Conservation (phyloP, 2,329 filamentous ascomycete species). For the Achaetomium macrosporum region DNA sequence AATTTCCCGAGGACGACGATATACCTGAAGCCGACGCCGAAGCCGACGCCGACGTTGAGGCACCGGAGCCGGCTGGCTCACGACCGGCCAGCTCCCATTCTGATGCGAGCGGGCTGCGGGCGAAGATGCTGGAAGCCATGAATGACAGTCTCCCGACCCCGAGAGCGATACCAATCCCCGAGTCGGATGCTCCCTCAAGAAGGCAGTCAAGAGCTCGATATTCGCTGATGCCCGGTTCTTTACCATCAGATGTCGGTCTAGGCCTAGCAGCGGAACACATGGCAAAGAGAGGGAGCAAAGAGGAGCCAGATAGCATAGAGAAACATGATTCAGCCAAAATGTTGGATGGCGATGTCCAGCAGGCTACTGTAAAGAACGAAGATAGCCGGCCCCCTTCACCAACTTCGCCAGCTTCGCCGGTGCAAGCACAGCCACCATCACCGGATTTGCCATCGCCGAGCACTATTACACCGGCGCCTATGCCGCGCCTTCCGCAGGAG, state of each 20-base stretch:
- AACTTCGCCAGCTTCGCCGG: constrained; percentile 7
- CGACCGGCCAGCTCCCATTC: constrained; percentile 36
- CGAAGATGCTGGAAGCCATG: constrained; percentile 37
- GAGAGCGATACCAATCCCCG: constrained; percentile 17
- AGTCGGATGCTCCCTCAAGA: constrained; percentile 5
- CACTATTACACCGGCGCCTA: constrained; percentile 24
- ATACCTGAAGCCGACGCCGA: constrained; percentile 4
- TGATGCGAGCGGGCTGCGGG: constrained; percentile 34
- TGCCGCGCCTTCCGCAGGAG: constrained; percentile 31
- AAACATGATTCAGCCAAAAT: constrained; percentile 50
- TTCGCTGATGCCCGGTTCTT: constrained; percentile 31
- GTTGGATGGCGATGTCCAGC: constrained; percentile 30
- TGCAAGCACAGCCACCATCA: neutral
- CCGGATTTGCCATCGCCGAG: neutral
- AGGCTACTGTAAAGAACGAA: neutral
- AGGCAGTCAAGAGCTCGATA: constrained; percentile 37
- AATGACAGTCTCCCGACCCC: constrained; percentile 32
- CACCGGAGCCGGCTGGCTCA: constrained; percentile 23
- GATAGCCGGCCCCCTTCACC: constrained; percentile 9
- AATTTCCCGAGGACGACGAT: constrained; percentile 27
- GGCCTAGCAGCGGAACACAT: constrained; percentile 26
- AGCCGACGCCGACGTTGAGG: constrained; percentile 14
- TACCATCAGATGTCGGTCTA: constrained; percentile 32
- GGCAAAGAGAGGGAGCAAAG: constrained; percentile 17
- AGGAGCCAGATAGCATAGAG: constrained; percentile 15